Base-by-base conservation (phyloP, 371 early-diverging fungal genomes). In the Mucor indicus region DNA sequence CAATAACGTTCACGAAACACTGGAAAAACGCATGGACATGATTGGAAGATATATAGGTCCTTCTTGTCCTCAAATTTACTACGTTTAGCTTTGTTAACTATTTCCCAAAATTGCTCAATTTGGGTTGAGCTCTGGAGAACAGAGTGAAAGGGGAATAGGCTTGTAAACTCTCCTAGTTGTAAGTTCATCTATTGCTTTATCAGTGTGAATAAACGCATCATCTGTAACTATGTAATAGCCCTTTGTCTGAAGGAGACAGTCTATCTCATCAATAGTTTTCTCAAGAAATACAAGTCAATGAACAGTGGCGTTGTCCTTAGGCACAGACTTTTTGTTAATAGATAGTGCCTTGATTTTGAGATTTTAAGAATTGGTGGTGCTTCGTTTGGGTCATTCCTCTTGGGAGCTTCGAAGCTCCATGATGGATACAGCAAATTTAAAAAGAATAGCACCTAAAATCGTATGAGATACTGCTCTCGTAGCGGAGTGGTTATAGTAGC, bases 261-360 rank as follows among this genome's bases (percentile, higher is more conserved):
- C 48, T 38, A 50, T 41, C 36, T 50, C 51, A 50, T 50, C 42
- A 47, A 57, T 57, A 33, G 42, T 50, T 46, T 49, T 49, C 40
- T 50, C 41, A 50, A 57, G 41, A 46, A 50, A 47, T 19, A 27
- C 43, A 33, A 50, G 42, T n/a, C n/a, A n/a, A 55, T 48, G 38
- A 24, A 32, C 38, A 49, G 45, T 48, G 38, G 44, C 41, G 42
- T 41, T 41, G 25, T 6, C 50, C 43, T 16, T 50, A 37, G 27
- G 16, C 20, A 29, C 38, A 50, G 33, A 37, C 37, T 50, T 50
- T 29, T 24, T 43, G 32, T 31, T 42, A 43, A 15, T 48, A 38
- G 31, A 20, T 36, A 16, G 39, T 12, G 32, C 15, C 15, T 32
- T 32, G 10, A 11, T 32, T 32, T 32, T 32, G 32, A 11, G 7